Conservation (phyloP, 73 alveolate genomes). For the Stentor roeselii region DNA sequence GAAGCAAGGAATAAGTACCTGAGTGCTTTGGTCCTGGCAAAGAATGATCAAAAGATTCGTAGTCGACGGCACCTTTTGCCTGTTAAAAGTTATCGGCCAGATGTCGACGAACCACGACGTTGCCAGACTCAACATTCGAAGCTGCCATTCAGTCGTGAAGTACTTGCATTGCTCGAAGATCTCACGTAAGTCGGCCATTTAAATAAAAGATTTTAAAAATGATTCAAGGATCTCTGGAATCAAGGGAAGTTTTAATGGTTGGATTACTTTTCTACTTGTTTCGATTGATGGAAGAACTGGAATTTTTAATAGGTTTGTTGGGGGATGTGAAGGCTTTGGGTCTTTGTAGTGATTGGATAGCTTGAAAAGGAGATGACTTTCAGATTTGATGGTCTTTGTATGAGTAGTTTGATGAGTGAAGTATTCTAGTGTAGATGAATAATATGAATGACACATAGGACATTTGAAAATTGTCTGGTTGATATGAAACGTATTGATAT, state of each 20-base stretch:
- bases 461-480: neutral
- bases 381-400: neutral
- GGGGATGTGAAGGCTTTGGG: neutral
- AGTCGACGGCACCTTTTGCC: neutral
- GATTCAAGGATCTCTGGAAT: neutral
- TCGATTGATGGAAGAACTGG: neutral
- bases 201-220: neutral
- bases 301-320: neutral
- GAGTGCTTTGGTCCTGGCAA: slow-evolving; percentile 1
- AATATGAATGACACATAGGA: neutral
- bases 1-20: slow-evolving; percentile 8
- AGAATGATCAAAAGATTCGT: neutral
- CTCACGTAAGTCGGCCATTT: neutral
- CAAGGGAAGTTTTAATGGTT: neutral
- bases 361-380: neutral
- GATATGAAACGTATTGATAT: neutral
- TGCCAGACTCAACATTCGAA: slow-evolving; percentile 2
- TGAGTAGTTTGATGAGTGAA: neutral
- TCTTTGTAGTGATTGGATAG: neutral
- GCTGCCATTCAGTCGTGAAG: slow-evolving; percentile 20
- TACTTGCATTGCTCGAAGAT: neutral
- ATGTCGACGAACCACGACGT: neutral
- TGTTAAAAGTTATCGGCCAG: neutral
- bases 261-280: neutral
- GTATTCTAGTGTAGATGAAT: neutral